Base-by-base conservation (phyloP, 2,329 filamentous ascomycete genomes). In the Seiridium unicorne region DNA sequence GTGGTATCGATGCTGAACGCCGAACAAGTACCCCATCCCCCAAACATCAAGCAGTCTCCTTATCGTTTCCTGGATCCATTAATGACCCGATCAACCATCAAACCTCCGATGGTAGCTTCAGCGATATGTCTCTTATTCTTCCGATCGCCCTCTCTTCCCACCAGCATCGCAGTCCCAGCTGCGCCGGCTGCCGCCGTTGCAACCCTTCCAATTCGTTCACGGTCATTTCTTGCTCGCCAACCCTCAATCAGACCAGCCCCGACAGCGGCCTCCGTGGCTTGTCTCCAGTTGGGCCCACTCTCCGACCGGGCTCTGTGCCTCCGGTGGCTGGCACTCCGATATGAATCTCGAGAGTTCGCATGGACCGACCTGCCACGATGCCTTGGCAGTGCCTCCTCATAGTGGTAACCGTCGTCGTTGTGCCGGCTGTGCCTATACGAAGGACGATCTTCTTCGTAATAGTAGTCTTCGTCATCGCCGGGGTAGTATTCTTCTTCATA, bases 101-200 rank as follows among this genome's bases (percentile, higher is more conserved):
- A 32, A 9, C 68, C 69, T 2, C 67, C 69, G 10, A 70, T 40
- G 11, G 65, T 63, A 13, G 68, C 68, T 54, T 68, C 67, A 18
- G 65, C 34, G 1, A 66, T 49, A 31, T 67, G 66, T 26, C 63
- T 59, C 55, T 63, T 69, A 26, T 62, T 63, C 58, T 64, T 67
- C 1, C 55, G 51, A 3, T 60, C 62, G 6, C 47, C 34, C 1
- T 59, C 57, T 13, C 60, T 61, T 7, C 61, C 62, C 9, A 71
- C 54, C 47, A 64, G 60, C 26, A 64, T 61, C 26, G 70, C 65
- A 32, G 68, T 69, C 3, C 64, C 64, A 3, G 66, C 69, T 0
- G 69, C 69, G 2, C 67, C 67, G 13, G 68, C 59, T 3, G 69
- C 69, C 18, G 69, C 69, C 40, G 69, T 71, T 3, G 68, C 69